phyloP scores from a whole-genome alignment of 2,329 filamentous ascomycete genomes.

The Pestalotiopsis sp. region DNA sequence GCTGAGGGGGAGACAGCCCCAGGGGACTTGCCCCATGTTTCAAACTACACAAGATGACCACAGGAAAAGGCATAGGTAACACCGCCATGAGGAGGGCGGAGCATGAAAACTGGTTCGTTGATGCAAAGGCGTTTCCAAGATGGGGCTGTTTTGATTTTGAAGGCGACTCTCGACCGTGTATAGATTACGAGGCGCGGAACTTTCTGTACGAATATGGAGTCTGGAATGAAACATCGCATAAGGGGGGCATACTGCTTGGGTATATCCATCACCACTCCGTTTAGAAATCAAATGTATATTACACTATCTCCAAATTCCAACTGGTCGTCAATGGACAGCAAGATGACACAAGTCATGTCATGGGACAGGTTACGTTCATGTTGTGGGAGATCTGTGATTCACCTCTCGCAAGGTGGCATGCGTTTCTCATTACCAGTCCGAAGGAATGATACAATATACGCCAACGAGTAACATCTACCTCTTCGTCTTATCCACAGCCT shows the following conservation, averaged over 20 bases:
- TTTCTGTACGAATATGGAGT: not conserved
- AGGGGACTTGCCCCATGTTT: conserved; percentile 13
- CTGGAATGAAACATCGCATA: not conserved
- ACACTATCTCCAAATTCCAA: not conserved
- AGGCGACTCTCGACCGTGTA: not conserved
- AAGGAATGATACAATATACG: not conserved
- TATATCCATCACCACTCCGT: not conserved
- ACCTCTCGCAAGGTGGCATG: no score
- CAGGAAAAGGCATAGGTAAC: conserved; percentile 1
- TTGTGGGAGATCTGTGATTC: no score
- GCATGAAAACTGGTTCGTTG: not conserved
- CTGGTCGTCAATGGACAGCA: not conserved
- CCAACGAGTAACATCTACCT: conserved; percentile 3
- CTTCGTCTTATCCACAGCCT: conserved; percentile 30
- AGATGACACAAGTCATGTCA: not conserved
- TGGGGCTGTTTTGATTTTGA: not conserved
- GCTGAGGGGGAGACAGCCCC: conserved; percentile 47
- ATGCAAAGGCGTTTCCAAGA: not conserved
- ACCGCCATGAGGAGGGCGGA: not conserved
- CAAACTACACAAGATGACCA: not conserved
- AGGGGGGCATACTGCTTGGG: not conserved
- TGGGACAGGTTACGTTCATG: not conserved
- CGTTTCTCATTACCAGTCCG: no score
- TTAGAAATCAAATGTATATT: not conserved
- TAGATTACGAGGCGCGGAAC: not conserved